Conservation (phyloP, 176 grass and related monocot species). For the Triticum turgidum region DNA sequence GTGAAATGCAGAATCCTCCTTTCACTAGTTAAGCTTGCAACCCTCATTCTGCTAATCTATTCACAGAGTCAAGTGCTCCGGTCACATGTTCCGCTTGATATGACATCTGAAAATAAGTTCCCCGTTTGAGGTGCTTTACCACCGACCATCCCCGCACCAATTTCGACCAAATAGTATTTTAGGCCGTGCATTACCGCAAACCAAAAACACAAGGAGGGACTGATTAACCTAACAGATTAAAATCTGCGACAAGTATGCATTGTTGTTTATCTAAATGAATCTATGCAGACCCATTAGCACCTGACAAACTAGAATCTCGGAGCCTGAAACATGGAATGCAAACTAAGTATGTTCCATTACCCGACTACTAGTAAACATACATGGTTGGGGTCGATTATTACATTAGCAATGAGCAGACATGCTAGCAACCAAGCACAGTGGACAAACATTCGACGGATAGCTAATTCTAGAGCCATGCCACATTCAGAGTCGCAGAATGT, state of each 20-base stretch:
- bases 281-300: background rate
- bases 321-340: background rate
- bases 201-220: background rate
- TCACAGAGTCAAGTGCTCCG: background rate
- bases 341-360: background rate
- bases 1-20: background rate
- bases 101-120: constrained; percentile 9
- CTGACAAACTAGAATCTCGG: background rate
- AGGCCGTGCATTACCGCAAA: background rate
- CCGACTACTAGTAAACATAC: background rate
- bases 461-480: background rate
- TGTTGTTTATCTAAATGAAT: background rate
- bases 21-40: background rate
- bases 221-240: background rate
- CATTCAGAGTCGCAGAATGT: background rate
- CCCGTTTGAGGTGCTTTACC: background rate
- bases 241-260: no score
- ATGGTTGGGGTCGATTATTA: background rate
- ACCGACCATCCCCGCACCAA: background rate
- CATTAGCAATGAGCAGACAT: background rate
- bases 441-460: background rate
- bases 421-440: background rate
- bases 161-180: background rate
- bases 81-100: background rate
- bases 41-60: background rate